A percentile compares a stretch with the other conserved stretches of the same genome.
Evolutionary conservation across 139 green algal genomes (phyloP).

Genomic region (Picochlorum sp.): DNA sequence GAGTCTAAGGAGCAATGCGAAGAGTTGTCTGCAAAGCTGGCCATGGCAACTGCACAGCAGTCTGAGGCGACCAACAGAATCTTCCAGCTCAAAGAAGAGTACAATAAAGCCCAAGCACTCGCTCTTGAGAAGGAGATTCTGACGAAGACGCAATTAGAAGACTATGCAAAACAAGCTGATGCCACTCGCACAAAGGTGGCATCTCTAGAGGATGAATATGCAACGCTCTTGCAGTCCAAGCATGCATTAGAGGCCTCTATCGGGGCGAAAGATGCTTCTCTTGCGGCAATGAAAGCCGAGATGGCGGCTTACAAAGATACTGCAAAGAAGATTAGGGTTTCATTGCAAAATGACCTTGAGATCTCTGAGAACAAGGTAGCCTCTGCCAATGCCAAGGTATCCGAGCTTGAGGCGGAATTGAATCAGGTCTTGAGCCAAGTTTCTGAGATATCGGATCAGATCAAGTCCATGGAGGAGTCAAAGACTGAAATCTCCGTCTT

Average conservation of each 20-base stretch:
- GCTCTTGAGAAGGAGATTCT: not conserved
- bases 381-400: too few species aligned
- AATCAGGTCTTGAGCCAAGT: too few species aligned
- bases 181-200: not conserved
- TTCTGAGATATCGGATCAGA: too few species aligned
- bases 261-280: not conserved
- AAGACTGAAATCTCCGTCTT: too few species aligned
- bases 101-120: not conserved
- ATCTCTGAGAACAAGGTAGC: too few species aligned
- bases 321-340: too few species aligned
- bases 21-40: not conserved
- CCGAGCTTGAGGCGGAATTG: too few species aligned
- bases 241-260: not conserved
- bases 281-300: not conserved
- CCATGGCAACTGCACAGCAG: not conserved
- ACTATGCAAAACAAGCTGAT: not conserved
- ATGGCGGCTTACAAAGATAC: not conserved
- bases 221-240: constrained; percentile 1
- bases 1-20: not conserved
- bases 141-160: not conserved
- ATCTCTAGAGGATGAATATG: not conserved
- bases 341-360: too few species aligned
- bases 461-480: too few species aligned
- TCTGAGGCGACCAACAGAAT: constrained; percentile 2
- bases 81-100: not conserved